Conservation (phyloP, 371 early-diverging fungal genomes). For the Syncephalastrum racemosum region DNA sequence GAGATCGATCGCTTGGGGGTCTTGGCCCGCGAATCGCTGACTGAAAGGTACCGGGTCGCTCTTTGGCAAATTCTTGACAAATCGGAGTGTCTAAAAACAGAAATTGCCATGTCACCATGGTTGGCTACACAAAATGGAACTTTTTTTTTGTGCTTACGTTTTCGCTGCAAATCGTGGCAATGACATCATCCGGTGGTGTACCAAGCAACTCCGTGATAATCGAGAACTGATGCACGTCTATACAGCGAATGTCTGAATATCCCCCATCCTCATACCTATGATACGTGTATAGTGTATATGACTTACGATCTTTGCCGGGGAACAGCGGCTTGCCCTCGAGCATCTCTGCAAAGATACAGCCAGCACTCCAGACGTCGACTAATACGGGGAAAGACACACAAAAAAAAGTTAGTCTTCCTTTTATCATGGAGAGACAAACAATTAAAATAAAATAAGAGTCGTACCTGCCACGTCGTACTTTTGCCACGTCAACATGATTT, state of each 20-base stretch:
- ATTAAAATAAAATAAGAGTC: neutral
- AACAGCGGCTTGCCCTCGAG: slow-evolving; percentile 94
- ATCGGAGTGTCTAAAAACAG: slow-evolving; percentile 74
- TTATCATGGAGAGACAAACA: slow-evolving; percentile 1
- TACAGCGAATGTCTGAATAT: neutral
- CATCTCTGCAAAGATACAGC: slow-evolving; percentile 99
- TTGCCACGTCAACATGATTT: slow-evolving; percentile 98
- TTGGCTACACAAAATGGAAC: neutral
- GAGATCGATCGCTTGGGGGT: slow-evolving; percentile 79
- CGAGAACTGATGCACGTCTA: slow-evolving; percentile 91
- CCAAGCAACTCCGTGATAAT: slow-evolving; percentile 93
- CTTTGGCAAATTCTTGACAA: slow-evolving; percentile 86
- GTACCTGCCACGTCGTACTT: slow-evolving; percentile 93
- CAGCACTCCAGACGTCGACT: slow-evolving; percentile 99
- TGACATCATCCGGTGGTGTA: slow-evolving; percentile 92
- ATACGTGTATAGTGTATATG: neutral
- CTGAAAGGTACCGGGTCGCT: slow-evolving; percentile 80
- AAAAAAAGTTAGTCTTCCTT: neutral
- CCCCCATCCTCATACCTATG: neutral
- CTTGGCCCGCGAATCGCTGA: slow-evolving; percentile 52
- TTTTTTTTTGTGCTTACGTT: slow-evolving; percentile 53
- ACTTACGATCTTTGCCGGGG: slow-evolving; percentile 94
- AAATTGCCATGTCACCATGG: neutral
- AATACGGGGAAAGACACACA: slow-evolving; percentile 2
- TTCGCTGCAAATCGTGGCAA: slow-evolving; percentile 90